A percentile compares a stretch with the other conserved stretches of the same genome.
These are phyloP conservation scores for Takakia lepidozioides DNA, from an alignment of 225 moss, liverwort and hornwort genomes.

Conservation along the genomic window DNA sequence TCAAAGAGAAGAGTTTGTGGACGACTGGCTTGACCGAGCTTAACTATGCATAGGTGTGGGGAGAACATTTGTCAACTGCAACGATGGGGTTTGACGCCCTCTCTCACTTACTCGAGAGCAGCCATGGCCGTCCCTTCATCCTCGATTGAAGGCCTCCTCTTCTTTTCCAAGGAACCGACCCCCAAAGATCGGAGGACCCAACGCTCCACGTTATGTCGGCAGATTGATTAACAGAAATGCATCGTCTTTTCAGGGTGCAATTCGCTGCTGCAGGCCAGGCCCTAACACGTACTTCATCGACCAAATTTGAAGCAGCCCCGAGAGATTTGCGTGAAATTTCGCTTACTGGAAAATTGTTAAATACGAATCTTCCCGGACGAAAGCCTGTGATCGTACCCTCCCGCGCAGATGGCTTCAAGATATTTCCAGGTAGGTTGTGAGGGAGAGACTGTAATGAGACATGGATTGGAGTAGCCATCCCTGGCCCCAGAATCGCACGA, in stretches of 20 bases:
- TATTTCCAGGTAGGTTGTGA: background rate
- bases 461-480: background rate
- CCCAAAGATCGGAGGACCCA: background rate
- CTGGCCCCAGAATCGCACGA: no score
- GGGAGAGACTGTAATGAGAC: background rate
- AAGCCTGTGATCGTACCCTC: background rate
- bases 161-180: no score
- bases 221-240: background rate
- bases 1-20: background rate
- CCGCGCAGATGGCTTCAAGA: background rate
- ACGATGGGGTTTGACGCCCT: no score
- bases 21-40: no score
- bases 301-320: background rate
- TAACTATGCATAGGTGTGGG: no score
- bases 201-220: background rate
- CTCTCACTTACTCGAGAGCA: background rate
- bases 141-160: background rate
- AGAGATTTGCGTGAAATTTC: slow-evolving; percentile 1
- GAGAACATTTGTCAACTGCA: no score
- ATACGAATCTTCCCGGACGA: background rate
- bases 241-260: no score
- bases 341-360: background rate
- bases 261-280: background rate
- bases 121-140: background rate
- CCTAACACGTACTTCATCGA: background rate